phyloP scores from a whole-genome alignment of 2,329 filamentous ascomycete genomes.

The Helicocarpus griseus region DNA sequence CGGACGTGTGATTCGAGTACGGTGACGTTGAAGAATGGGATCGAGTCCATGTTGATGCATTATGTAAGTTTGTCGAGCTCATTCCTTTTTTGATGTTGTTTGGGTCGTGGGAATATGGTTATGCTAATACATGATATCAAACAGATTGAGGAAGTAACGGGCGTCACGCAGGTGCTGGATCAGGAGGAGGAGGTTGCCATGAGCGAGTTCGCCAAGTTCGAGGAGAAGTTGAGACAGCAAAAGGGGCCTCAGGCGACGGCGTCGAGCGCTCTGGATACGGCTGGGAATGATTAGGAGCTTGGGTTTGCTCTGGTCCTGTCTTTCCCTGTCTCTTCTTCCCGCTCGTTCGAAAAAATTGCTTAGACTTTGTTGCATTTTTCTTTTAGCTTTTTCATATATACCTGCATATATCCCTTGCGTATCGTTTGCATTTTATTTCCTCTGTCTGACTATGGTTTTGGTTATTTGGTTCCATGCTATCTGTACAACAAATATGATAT shows the following conservation, averaged over 20 bases:
- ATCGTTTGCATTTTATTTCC: not conserved
- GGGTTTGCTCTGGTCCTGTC: not conserved
- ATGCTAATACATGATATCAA: slow-evolving; percentile 7
- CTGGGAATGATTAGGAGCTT: slow-evolving; percentile 10
- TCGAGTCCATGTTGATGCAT: slow-evolving; percentile 97
- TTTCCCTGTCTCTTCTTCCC: not conserved
- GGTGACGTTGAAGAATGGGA: slow-evolving; percentile 92
- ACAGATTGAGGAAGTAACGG: slow-evolving; percentile 90
- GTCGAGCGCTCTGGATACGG: slow-evolving; percentile 44
- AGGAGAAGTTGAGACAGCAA: slow-evolving; percentile 64
- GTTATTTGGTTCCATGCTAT: not conserved
- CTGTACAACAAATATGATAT: not conserved
- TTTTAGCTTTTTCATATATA: no score
- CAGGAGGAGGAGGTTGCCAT: slow-evolving; percentile 83
- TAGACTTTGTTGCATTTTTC: not conserved
- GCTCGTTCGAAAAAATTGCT: not conserved
- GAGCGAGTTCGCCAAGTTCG: slow-evolving; percentile 86
- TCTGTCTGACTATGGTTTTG: not conserved
- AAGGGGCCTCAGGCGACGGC: slow-evolving; percentile 43
- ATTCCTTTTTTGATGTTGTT: slow-evolving; percentile 14
- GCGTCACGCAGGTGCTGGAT: slow-evolving; percentile 82
- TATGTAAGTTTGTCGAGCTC: slow-evolving; percentile 55
- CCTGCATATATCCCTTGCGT: not conserved
- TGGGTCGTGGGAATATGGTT: not conserved
- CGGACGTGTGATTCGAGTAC: slow-evolving; percentile 95